Evolutionary conservation across 2,329 filamentous ascomycete genomes (phyloP), one percentile per base, ranked within the genome.

Genomic region (Cladosporium sp.): DNA sequence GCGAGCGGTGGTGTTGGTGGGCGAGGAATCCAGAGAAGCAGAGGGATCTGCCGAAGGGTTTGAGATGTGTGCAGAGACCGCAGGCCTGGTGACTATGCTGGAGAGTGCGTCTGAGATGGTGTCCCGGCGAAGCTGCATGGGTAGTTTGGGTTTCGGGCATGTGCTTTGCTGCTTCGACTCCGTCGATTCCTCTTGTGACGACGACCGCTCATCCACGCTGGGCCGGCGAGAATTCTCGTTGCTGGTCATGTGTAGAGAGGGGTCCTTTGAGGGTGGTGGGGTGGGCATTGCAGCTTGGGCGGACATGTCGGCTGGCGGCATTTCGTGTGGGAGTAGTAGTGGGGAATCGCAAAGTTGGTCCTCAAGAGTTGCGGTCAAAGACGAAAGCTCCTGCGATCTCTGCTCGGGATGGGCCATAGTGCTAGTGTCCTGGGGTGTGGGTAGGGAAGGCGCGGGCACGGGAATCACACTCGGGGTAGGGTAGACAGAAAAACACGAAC

Each of bases 401-500:
- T 63, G 60, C 32, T 54, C 51, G 63, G 63, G 53, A 58, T 65
- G 58, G 62, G 58, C 64, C 66, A 62, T 68, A 11, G 32, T 57
- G 61, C 66, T 68, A 62, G 62, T 66, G 64, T 43, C 39, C 63
- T 58, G 56, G 63, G 56, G 63, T 49, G 61, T 34, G 49, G 51
- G 36, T 43, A 48, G 46, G 61, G 51, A 58, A 48, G 51, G 61
- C 43, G 61, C 51, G 49, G 43, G 51, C 21, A 49, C 39, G 54
- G 53, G 26, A 49, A 30, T 26, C 56, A 65, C 36, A 32, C 54
- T 58, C 32, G 54, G 36, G 30, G 30, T 30, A 54, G 53, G 56
- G 26, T 49, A 51, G 16, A 51, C 18, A 32, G 30, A 84, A 86
- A 88, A 85, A 87, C 86, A 97, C 95, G 89, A 96, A 99, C 95